phyloP scores from a whole-genome alignment of 345 rosid species.

The Theobroma cacao region DNA sequence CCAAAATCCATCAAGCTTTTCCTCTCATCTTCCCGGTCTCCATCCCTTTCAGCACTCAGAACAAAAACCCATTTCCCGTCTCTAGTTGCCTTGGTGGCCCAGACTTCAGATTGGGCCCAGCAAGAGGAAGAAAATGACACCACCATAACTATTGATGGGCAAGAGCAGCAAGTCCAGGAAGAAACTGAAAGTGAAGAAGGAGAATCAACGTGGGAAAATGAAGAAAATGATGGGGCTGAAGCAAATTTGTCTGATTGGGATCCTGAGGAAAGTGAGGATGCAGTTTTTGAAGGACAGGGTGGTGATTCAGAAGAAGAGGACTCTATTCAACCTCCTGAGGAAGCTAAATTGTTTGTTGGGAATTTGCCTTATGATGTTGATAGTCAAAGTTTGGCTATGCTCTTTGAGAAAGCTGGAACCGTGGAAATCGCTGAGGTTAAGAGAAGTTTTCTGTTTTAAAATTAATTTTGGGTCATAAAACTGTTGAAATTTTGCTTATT shows the following conservation, averaged over 20 bases:
- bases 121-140: conserved; percentile 41
- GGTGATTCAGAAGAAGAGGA: conserved; percentile 27
- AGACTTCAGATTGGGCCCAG: conserved; percentile 60
- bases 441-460: neutral
- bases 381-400: conserved; percentile 75
- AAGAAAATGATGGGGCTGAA: conserved; percentile 30
- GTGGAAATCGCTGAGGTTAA: conserved; percentile 94
- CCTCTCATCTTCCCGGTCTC: conserved; percentile 15
- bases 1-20: conserved; percentile 34
- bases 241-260: conserved; percentile 35
- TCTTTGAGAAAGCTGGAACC: conserved; percentile 83
- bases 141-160: conserved; percentile 29
- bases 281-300: conserved; percentile 13
- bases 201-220: conserved; percentile 33
- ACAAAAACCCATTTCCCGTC: conserved; percentile 38
- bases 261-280: conserved; percentile 29
- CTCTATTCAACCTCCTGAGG: conserved; percentile 61
- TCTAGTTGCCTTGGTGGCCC: conserved; percentile 44
- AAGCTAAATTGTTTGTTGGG: conserved; percentile 85
- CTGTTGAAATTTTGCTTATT: neutral
- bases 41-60: conserved; percentile 36
- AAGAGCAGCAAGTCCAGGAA: neutral
- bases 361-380: conserved; percentile 79
- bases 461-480: conserved; percentile 5
- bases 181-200: conserved; percentile 15